A percentile compares a stretch with the other conserved stretches of the same genome.
Evolutionary conservation across 2,329 filamentous ascomycete species (phyloP).

Genomic region (Colletotrichum coccodes): DNA sequence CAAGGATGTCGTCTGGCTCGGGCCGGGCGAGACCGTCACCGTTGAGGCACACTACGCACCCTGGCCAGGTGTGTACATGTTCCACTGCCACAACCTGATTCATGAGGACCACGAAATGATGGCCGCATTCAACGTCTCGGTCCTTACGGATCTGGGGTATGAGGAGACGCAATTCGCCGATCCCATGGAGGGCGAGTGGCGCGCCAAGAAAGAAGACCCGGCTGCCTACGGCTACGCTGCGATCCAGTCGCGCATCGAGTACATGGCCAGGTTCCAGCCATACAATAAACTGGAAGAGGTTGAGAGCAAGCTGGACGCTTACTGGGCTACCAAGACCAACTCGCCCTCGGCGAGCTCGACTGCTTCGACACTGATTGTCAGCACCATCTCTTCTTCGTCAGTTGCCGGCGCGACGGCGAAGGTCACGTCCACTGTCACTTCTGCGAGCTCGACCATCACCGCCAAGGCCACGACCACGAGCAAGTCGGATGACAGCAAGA

Average conservation of each 20-base stretch:
- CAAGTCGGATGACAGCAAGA: conserved; percentile 7
- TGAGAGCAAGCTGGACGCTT: conserved; percentile 41
- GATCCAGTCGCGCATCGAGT: conserved; percentile 42
- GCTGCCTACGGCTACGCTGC: conserved; percentile 40
- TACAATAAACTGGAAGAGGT: conserved; percentile 46
- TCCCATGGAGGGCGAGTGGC: conserved; percentile 49
- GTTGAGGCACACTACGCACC: conserved; percentile 61
- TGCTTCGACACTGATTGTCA: neutral
- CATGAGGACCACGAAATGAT: conserved; percentile 56
- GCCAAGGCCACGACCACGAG: conserved; percentile 8
- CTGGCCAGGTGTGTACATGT: conserved; percentile 60
- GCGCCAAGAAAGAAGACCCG: conserved; percentile 41
- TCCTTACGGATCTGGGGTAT: conserved; percentile 48
- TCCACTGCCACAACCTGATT: conserved; percentile 55
- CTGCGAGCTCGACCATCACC: neutral
- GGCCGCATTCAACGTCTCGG: conserved; percentile 54
- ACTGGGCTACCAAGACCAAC: conserved; percentile 39
- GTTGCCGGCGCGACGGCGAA: neutral
- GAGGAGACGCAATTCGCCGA: conserved; percentile 47
- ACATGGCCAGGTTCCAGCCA: conserved; percentile 44
- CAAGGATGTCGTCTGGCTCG: conserved; percentile 64
- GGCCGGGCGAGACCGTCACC: conserved; percentile 54
- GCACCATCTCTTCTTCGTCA: neutral
- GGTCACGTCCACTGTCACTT: neutral
- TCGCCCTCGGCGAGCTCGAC: neutral